These are phyloP conservation scores for Begonia peltatifolia DNA, from an alignment of 306 rosid genomes.

Conservation along the genomic window DNA sequence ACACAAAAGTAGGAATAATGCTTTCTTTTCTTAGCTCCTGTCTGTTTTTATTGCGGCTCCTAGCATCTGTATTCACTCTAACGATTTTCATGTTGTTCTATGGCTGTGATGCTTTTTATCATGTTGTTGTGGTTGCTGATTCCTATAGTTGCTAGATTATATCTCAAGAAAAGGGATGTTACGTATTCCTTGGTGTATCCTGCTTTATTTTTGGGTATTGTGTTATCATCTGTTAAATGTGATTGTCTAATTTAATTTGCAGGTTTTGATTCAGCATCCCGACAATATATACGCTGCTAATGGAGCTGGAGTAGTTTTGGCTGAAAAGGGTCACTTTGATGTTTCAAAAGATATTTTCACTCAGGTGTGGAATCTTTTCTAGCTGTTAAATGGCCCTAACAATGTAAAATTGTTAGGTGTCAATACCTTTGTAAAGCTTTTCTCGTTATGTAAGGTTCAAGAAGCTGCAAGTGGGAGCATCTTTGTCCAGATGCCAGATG, in stretches of 20 bases:
- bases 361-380: constrained; percentile 9
- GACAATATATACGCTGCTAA: constrained; percentile 95
- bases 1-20: constrained; percentile 40
- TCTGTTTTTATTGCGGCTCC: constrained; percentile 2
- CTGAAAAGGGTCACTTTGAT: constrained; percentile 98
- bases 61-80: too few relatives aligned
- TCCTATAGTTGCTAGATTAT: too few relatives aligned
- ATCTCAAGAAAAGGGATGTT: too few relatives aligned
- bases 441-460: constrained; percentile 56
- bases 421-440: constrained; percentile 12
- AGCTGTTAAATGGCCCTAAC: constrained; percentile 10
- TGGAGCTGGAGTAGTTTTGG: constrained; percentile 93
- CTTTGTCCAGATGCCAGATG: constrained; percentile 99
- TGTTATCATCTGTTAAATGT: constrained; percentile 3
- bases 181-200: too few relatives aligned
- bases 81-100: too few relatives aligned
- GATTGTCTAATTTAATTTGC: constrained; percentile 11
- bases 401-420: constrained; percentile 11
- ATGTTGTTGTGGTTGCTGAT: too few relatives aligned
- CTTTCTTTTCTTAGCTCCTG: constrained; percentile 7
- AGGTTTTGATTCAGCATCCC: constrained; percentile 91
- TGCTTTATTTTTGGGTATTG: too few relatives aligned
- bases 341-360: constrained; percentile 44
- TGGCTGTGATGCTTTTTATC: too few relatives aligned
- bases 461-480: constrained; percentile 99